Evolutionary conservation across 2,329 filamentous ascomycete species (phyloP).

Genomic region (Aspergillus ibericus): DNA sequence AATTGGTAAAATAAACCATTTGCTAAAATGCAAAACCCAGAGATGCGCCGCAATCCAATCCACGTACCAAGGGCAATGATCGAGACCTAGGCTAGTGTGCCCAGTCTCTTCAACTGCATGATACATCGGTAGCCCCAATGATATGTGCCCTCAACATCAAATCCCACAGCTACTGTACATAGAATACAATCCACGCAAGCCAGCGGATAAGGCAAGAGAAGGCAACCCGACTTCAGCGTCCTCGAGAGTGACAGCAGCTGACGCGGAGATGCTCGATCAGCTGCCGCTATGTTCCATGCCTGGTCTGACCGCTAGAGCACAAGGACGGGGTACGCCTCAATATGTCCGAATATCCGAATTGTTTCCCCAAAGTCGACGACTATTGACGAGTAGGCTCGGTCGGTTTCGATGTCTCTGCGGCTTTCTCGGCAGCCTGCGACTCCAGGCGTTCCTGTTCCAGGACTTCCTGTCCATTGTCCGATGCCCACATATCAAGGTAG

Average conservation of each 20-base stretch:
- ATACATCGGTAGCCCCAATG: not conserved
- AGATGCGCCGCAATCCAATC: conserved; percentile 20
- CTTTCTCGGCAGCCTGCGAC: conserved; percentile 4
- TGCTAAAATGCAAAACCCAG: conserved; percentile 19
- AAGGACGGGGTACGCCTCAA: not conserved
- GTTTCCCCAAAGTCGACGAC: not conserved
- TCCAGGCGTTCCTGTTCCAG: conserved; percentile 26
- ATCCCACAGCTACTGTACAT: conserved; percentile 19
- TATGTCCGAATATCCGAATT: not conserved
- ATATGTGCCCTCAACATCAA: conserved; percentile 1
- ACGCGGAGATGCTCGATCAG: not conserved
- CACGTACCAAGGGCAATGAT: conserved; percentile 2
- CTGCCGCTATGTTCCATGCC: not conserved
- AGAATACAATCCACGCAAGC: conserved; percentile 16
- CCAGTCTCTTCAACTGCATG: not conserved
- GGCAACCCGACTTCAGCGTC: not conserved
- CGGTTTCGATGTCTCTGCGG: not conserved
- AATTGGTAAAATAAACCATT: conserved; percentile 8
- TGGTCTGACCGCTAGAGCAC: not conserved
- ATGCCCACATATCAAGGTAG: conserved; percentile 42
- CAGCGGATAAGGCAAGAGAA: not conserved
- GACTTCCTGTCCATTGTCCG: conserved; percentile 37
- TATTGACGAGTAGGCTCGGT: not conserved
- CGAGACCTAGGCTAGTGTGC: not conserved
- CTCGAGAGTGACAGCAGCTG: not conserved